Conservation (phyloP, 805 yeast species). For the Saccharomyces eubayanus region DNA sequence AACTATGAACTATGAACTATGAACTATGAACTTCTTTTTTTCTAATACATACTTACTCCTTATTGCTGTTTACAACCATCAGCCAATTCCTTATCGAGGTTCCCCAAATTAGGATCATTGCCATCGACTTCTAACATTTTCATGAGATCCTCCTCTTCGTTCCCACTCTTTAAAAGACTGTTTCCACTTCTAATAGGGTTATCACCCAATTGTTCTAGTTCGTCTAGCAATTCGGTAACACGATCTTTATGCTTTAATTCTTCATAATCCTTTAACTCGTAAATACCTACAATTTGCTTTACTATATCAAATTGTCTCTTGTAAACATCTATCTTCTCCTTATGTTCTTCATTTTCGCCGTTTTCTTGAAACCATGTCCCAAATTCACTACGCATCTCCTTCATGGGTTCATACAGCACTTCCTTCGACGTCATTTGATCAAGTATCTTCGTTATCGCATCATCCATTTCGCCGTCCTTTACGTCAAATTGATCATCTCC, state of each 20-base stretch:
- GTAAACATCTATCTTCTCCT: constrained; percentile 46
- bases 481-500: constrained; percentile 19
- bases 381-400: constrained; percentile 65
- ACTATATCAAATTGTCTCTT: constrained; percentile 56
- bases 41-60: not conserved
- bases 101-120: constrained; percentile 14
- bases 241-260: constrained; percentile 14
- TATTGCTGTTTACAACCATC: constrained; percentile 28
- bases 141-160: constrained; percentile 14
- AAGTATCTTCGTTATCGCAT: constrained; percentile 64
- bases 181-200: constrained; percentile 25
- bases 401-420: constrained; percentile 80
- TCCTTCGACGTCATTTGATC: constrained; percentile 78
- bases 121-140: constrained; percentile 23
- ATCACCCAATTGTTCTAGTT: constrained; percentile 27
- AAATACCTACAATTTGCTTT: constrained; percentile 50
- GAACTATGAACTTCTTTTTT: not conserved
- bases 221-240: constrained; percentile 23
- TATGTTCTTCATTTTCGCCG: constrained; percentile 34
- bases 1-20: not conserved
- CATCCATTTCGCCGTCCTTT: constrained; percentile 39
- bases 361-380: constrained; percentile 61
- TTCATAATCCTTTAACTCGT: constrained; percentile 54
- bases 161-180: constrained; percentile 3
- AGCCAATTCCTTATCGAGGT: constrained; percentile 23